Evolutionary conservation across 1,284 basidiomycete species (phyloP), one percentile per base, ranked within the genome.

Genomic region (Marasmius fiardii): DNA sequence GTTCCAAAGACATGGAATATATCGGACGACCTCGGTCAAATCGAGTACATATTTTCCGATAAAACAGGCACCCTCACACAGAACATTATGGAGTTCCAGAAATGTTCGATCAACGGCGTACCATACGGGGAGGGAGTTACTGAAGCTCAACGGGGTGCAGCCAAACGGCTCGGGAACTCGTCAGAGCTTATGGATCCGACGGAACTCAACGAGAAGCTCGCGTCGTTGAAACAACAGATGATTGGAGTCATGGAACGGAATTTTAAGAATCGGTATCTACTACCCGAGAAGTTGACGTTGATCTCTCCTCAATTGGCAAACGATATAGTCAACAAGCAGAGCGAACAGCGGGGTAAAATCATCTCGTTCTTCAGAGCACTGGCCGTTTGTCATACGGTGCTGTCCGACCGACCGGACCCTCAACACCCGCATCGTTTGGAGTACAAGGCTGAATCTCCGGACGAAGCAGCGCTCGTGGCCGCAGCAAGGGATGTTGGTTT

Each of bases 1-100:
- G 86, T 95, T 3, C 94, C 95, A 43, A 98, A 98, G 74, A 96
- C 93, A 12, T 98, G 95, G 95, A 96, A 95, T 70, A 96, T 98
- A 64, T 96, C 93, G 2, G 95, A 98, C 68, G 95, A 98, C 71
- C 84, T 98, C 0, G 95, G 95, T 24, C 95, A 98, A 74, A 98
- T 98, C 71, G 95, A 97, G 75, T 98, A 98, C 71, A 81, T 98
- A 64, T 98, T 98, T 73, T 95, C 92, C 4, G 95, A 99, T 82
- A 99, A 99, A 79, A 97, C 95, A 0, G 94, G 94, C 14, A 97
- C 95, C 1, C 83, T 97, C 54, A 97, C 95, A 2, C 93, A 98
- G 71, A 98, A 95, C 72, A 75, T 97, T 61, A 99, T 98, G 95
- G 95, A 98, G 76, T 98, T 97, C 74, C 95, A 98, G 70, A 95